A percentile compares a stretch with the other conserved stretches of the same genome.
phyloP scores from a whole-genome alignment of 176 grass and related monocot species.

The Tillandsia fasciculata region DNA sequence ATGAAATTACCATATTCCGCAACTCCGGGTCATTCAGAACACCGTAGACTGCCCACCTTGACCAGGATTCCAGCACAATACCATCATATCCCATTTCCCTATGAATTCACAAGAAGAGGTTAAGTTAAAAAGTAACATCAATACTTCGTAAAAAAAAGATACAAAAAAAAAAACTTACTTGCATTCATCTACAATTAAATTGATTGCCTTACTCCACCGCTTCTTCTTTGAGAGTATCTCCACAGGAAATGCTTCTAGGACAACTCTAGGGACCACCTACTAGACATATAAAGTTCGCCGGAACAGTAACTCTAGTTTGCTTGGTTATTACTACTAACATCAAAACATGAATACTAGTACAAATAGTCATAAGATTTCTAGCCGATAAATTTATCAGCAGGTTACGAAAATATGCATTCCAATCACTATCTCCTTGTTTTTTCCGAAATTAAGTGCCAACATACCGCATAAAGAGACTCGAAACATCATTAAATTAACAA shows the following conservation, averaged over 20 bases:
- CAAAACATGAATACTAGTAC: too few relatives aligned
- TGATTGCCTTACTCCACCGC: constrained; percentile 49
- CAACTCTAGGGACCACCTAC: constrained; percentile 81
- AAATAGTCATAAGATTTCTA: too few relatives aligned
- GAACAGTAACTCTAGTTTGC: constrained; percentile 2
- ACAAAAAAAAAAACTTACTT: constrained; percentile 30
- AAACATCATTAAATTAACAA: neutral
- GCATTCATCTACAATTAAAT: constrained; percentile 86
- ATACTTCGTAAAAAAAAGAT: constrained; percentile 1
- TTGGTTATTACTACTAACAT: neutral
- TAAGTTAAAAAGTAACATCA: constrained; percentile 29
- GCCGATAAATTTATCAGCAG: too few relatives aligned
- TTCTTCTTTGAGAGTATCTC: constrained; percentile 62
- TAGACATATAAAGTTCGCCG: constrained; percentile 20
- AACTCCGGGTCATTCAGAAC: constrained; percentile 62
- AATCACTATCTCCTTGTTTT: too few relatives aligned
- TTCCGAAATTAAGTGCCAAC: too few relatives aligned
- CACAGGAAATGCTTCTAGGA: constrained; percentile 81
- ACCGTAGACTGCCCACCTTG: constrained; percentile 87
- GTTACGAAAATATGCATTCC: too few relatives aligned
- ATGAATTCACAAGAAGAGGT: constrained; percentile 36
- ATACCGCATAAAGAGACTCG: neutral
- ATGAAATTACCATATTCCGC: constrained; percentile 44
- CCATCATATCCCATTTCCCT: constrained; percentile 93
- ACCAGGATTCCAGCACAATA: constrained; percentile 93